phyloP scores from a whole-genome alignment of 139 green algal species.

The Micromonas pusilla region DNA sequence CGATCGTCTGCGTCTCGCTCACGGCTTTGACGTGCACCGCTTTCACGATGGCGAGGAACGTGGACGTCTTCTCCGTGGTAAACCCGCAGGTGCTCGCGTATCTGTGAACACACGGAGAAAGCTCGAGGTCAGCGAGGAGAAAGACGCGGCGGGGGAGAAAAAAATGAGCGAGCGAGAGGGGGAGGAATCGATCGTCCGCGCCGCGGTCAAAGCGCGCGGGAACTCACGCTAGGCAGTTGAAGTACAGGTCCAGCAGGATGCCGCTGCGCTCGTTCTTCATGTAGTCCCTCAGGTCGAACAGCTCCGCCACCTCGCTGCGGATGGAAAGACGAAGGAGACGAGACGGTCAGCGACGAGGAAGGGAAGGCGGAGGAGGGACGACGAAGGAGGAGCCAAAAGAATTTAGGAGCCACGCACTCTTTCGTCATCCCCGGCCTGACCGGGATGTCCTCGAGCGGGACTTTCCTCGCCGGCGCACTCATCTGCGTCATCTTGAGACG shows the following conservation, averaged over 20 bases:
- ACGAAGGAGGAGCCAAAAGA: no score
- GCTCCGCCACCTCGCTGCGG: background rate
- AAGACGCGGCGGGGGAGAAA: no score
- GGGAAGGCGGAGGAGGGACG: no score
- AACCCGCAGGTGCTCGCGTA: constrained; percentile 11
- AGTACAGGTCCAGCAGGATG: constrained; percentile 11
- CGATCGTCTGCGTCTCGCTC: constrained; percentile 40
- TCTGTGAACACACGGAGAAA: no score
- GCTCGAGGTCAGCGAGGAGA: no score
- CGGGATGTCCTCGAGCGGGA: background rate
- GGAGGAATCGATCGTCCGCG: no score
- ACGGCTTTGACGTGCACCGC: constrained; percentile 37
- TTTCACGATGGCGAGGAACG: constrained; percentile 54
- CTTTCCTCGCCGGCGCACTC: background rate
- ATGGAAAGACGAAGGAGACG: background rate
- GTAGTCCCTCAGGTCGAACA: background rate
- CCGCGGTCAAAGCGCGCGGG: no score
- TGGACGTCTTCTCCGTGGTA: constrained; percentile 49
- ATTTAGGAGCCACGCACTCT: no score
- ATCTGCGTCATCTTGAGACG: no score
- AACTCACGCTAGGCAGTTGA: background rate
- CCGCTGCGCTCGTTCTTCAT: background rate
- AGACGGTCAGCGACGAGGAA: background rate
- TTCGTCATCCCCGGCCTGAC: background rate
- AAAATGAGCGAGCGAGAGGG: no score